phyloP scores from a whole-genome alignment of 139 green algal genomes.

The Coelastrella sp. region DNA sequence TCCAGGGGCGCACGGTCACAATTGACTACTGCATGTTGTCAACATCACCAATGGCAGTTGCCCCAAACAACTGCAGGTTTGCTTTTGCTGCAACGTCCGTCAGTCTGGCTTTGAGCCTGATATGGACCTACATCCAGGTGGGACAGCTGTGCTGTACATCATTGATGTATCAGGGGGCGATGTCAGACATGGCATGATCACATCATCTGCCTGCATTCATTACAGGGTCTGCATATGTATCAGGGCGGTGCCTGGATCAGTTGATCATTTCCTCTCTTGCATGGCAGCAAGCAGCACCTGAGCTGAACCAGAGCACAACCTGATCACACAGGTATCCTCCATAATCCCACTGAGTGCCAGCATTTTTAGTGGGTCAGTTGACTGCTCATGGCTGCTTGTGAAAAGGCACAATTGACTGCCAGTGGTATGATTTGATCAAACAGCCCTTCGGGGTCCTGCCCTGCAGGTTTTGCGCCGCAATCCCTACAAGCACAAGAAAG shows the following conservation, averaged over 20 bases:
- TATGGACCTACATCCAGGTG: slow-evolving; percentile 34
- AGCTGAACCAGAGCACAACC: too few relatives aligned
- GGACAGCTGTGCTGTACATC: neutral
- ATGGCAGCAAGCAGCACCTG: too few relatives aligned
- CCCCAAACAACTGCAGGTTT: slow-evolving; percentile 23
- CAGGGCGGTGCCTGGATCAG: too few relatives aligned
- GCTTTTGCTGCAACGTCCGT: slow-evolving; percentile 21
- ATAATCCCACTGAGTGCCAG: neutral
- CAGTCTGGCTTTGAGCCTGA: slow-evolving; percentile 17
- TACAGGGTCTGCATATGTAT: neutral
- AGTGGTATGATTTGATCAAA: neutral
- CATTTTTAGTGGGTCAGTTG: neutral
- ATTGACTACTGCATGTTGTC: slow-evolving; percentile 43
- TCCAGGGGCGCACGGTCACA: neutral
- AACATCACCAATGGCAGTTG: neutral
- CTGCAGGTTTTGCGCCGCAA: slow-evolving; percentile 32
- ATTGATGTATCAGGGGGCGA: neutral
- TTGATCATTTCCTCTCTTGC: too few relatives aligned
- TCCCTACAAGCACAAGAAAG: slow-evolving; percentile 18
- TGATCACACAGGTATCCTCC: too few relatives aligned
- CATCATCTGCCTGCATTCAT: neutral
- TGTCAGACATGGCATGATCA: neutral
- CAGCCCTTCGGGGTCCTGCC: neutral
- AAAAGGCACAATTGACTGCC: neutral
- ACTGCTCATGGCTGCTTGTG: neutral